Percentiles rank a stretch among this genome's conserved stretches.
phyloP scores from a whole-genome alignment of 441 rosid species.

The Metrosideros polymorpha region DNA sequence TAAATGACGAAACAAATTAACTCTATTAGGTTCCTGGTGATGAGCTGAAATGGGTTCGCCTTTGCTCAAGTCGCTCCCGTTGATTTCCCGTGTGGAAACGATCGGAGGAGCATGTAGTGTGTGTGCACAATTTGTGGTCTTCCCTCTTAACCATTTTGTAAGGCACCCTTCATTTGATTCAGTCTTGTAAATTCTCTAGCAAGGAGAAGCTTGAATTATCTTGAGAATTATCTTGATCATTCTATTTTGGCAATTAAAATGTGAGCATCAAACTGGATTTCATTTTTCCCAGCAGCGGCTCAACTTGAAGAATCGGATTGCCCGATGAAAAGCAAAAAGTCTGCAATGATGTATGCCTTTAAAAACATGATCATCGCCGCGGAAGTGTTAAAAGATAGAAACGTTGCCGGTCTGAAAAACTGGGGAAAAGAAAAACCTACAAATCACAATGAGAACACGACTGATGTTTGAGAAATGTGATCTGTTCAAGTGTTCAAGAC shows the following conservation, averaged over 20 bases:
- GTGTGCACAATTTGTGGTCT: neutral
- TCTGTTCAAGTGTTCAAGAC: too few relatives aligned
- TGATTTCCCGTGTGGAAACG: neutral
- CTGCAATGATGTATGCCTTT: too few relatives aligned
- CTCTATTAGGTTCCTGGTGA: slow-evolving; percentile 78
- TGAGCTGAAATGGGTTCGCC: slow-evolving; percentile 94
- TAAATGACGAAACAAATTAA: slow-evolving; percentile 3
- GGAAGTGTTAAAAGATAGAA: too few relatives aligned
- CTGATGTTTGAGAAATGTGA: too few relatives aligned
- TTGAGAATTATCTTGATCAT: neutral
- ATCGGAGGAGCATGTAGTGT: neutral
- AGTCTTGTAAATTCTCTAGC: neutral
- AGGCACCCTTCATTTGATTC: neutral
- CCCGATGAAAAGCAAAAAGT: too few relatives aligned
- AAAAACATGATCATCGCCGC: too few relatives aligned
- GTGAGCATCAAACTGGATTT: neutral
- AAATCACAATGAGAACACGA: too few relatives aligned
- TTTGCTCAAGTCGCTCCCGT: slow-evolving; percentile 31
- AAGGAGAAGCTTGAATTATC: neutral
- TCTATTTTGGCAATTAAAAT: neutral
- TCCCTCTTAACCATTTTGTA: neutral
- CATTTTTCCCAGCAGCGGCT: neutral
- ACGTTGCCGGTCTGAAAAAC: too few relatives aligned
- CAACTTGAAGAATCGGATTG: too few relatives aligned
- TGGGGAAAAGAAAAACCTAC: too few relatives aligned